Conservation (phyloP, 441 rosid species). For the Geranium incanum region DNA sequence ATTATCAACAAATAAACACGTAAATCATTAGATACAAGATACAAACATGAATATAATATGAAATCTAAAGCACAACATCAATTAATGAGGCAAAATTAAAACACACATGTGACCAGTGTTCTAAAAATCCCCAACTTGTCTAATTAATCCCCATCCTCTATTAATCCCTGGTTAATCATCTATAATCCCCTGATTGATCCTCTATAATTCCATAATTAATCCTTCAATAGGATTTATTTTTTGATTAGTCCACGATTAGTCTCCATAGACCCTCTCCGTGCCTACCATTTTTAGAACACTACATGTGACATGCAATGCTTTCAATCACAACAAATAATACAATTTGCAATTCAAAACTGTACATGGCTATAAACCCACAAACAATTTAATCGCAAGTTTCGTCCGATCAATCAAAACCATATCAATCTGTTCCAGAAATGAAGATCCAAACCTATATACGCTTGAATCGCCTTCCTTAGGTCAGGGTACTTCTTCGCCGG, state of each 20-base stretch:
- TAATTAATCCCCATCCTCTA: too few relatives aligned
- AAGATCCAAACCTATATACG: constrained; percentile 58
- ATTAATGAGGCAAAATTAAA: not conserved
- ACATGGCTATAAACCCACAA: not conserved
- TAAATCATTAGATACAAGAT: not conserved
- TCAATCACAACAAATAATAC: too few relatives aligned
- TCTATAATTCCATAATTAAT: too few relatives aligned
- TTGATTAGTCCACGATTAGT: too few relatives aligned
- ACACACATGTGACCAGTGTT: not conserved
- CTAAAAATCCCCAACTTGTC: too few relatives aligned
- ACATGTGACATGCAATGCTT: too few relatives aligned
- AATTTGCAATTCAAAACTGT: not conserved
- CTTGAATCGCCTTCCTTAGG: constrained; percentile 74
- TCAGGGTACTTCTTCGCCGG: constrained; percentile 72
- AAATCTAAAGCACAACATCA: not conserved
- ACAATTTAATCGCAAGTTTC: not conserved
- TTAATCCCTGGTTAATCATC: too few relatives aligned
- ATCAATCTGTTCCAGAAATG: not conserved
- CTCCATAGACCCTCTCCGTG: too few relatives aligned
- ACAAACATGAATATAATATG: constrained; percentile 1
- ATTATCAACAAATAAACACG: constrained; percentile 5
- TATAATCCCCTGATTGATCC: too few relatives aligned
- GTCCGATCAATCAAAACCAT: not conserved
- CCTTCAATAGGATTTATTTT: too few relatives aligned
- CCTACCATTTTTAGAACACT: too few relatives aligned